Evolutionary conservation across 148 eudicot genomes (phyloP).

Genomic region (Tetragonia tetragonoides): DNA sequence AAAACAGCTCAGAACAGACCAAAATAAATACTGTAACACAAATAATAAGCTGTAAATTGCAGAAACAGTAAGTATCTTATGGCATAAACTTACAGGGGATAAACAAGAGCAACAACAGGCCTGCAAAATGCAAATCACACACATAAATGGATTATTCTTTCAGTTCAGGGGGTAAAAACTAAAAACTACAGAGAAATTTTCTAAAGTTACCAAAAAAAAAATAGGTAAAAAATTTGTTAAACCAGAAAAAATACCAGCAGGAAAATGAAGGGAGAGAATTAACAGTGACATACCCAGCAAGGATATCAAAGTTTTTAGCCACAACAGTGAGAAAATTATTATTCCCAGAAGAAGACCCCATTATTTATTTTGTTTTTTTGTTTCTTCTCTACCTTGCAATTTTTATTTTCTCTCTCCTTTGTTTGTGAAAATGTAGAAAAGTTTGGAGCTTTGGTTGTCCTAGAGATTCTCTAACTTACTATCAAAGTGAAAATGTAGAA

Average conservation of each 20-base stretch:
- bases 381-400: background rate
- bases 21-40: background rate
- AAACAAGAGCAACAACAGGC: slow-evolving; percentile 44
- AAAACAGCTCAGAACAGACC: background rate
- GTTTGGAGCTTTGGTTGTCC: background rate
- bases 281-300: slow-evolving; percentile 32
- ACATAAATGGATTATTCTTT: background rate
- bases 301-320: slow-evolving; percentile 48
- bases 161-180: background rate
- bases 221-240: background rate
- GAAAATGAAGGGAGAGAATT: background rate
- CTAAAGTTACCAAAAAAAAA: background rate
- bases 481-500: background rate
- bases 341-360: slow-evolving; percentile 36
- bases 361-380: background rate
- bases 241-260: too few relatives aligned
- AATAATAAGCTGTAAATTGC: background rate
- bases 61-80: too few relatives aligned
- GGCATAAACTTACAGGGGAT: slow-evolving; percentile 66
- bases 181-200: background rate
- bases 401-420: background rate
- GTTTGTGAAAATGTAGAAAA: background rate
- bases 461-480: background rate
- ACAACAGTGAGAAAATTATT: slow-evolving; percentile 50
- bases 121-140: slow-evolving; percentile 22